A percentile compares a stretch with the other conserved stretches of the same genome.
These are phyloP conservation scores for Phytophthora vignae DNA, from an alignment of 352 stramenopile genomes.

Conservation along the genomic window DNA sequence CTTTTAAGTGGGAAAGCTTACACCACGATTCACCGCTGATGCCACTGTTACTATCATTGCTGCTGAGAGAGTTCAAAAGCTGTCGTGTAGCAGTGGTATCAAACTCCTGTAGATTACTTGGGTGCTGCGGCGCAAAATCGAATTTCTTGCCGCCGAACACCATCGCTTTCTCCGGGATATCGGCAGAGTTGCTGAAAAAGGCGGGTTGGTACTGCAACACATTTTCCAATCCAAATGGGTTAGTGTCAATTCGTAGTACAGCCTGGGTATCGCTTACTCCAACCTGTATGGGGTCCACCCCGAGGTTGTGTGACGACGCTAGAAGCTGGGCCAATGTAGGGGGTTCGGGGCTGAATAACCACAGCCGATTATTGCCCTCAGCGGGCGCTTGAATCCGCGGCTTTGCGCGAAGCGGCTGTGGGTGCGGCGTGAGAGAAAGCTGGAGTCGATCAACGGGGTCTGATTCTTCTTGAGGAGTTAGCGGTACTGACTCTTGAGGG, in stretches of 20 bases:
- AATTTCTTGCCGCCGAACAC: conserved; percentile 83
- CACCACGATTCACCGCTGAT: conserved; percentile 12
- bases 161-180: conserved; percentile 79
- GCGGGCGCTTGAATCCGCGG: conserved; percentile 13
- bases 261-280: conserved; percentile 21
- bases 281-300: conserved; percentile 50
- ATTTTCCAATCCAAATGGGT: not conserved
- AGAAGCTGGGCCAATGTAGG: conserved; percentile 55
- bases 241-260: not conserved
- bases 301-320: conserved; percentile 50
- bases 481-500: conserved; percentile 35
- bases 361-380: conserved; percentile 44
- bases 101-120: conserved; percentile 52
- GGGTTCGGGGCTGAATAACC: conserved; percentile 53
- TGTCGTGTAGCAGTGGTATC: conserved; percentile 42
- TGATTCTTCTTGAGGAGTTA: conserved; percentile 58
- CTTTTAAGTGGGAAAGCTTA: conserved; percentile 38
- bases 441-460: conserved; percentile 44
- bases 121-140: conserved; percentile 52
- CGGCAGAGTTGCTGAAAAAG: conserved; percentile 58
- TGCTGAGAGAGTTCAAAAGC: conserved; percentile 14
- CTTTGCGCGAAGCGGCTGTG: conserved; percentile 27
- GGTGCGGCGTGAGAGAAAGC: conserved; percentile 63
- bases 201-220: conserved; percentile 54
- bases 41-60: conserved; percentile 2